These are phyloP conservation scores for Biscogniauxia sp. DNA, from an alignment of 2,329 filamentous ascomycete species.

Conservation along the genomic window DNA sequence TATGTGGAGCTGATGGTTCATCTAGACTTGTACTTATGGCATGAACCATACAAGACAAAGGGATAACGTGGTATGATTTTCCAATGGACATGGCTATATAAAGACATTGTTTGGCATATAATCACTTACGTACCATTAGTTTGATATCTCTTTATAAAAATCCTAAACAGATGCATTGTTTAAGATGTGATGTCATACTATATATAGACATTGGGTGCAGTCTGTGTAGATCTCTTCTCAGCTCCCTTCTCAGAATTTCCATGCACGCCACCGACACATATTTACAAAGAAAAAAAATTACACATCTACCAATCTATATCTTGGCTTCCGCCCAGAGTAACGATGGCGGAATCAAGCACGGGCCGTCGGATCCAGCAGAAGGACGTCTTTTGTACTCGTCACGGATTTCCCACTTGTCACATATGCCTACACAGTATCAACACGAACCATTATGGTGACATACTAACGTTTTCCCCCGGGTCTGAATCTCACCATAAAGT, in stretches of 20 bases:
- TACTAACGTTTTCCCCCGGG: background rate
- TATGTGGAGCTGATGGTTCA: background rate
- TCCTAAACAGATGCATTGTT: background rate
- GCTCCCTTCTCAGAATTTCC: background rate
- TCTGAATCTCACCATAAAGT: constrained; percentile 5
- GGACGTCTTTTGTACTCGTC: background rate
- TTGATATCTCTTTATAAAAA: background rate
- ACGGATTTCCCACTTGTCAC: constrained; percentile 5
- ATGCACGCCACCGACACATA: background rate
- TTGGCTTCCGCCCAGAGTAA: background rate
- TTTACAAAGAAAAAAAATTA: background rate
- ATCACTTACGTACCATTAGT: background rate
- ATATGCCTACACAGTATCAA: constrained; percentile 15
- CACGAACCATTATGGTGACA: background rate
- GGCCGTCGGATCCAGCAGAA: background rate
- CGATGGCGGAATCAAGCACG: background rate
- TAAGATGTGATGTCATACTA: background rate
- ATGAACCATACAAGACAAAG: background rate
- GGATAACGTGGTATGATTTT: background rate
- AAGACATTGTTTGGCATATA: background rate
- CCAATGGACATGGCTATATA: background rate
- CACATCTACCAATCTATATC: background rate
- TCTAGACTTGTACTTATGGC: background rate
- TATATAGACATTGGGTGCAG: background rate
- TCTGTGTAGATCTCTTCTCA: background rate